Evolutionary conservation across 768 basidiomycete species (phyloP).

Genomic region (Russula sp.): DNA sequence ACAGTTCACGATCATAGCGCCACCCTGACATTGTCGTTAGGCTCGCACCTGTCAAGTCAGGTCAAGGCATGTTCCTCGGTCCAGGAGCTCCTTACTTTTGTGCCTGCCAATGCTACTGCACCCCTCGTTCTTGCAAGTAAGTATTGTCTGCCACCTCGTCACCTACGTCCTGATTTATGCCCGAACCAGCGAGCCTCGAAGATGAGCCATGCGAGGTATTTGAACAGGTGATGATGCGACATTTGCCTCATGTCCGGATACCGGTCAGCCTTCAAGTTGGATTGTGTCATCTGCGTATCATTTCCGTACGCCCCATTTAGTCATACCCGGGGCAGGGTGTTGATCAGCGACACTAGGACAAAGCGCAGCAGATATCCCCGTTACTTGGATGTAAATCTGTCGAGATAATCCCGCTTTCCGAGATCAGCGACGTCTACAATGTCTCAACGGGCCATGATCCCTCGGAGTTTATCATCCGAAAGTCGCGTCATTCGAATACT

Average conservation of each 20-base stretch:
- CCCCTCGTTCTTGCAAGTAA: slow-evolving; percentile 52
- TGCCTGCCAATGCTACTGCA: slow-evolving; percentile 44
- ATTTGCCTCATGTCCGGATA: slow-evolving; percentile 57
- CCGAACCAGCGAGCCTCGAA: slow-evolving; percentile 50
- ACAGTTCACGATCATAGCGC: not conserved
- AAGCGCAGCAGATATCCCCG: slow-evolving; percentile 66
- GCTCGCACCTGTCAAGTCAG: slow-evolving; percentile 21
- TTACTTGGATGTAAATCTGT: slow-evolving; percentile 67
- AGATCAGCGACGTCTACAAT: slow-evolving; percentile 84
- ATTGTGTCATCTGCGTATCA: slow-evolving; percentile 66
- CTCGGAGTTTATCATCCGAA: slow-evolving; percentile 78
- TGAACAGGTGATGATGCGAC: slow-evolving; percentile 60
- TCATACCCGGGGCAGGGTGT: slow-evolving; percentile 1
- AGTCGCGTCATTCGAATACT: slow-evolving; percentile 62
- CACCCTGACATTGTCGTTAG: not conserved
- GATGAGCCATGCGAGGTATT: slow-evolving; percentile 50
- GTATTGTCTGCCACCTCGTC: slow-evolving; percentile 21
- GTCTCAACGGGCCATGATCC: slow-evolving; percentile 70
- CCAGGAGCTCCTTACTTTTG: slow-evolving; percentile 49
- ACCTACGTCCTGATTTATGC: slow-evolving; percentile 6
- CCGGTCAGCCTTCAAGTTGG: slow-evolving; percentile 68
- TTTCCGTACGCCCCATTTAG: slow-evolving; percentile 48
- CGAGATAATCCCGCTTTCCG: slow-evolving; percentile 72
- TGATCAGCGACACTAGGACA: slow-evolving; percentile 40
- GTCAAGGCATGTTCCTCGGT: slow-evolving; percentile 61